Percentiles rank a stretch among this genome's conserved stretches.
Conservation (phyloP, 768 basidiomycete species). For the Leucogyrophana mollusca region DNA sequence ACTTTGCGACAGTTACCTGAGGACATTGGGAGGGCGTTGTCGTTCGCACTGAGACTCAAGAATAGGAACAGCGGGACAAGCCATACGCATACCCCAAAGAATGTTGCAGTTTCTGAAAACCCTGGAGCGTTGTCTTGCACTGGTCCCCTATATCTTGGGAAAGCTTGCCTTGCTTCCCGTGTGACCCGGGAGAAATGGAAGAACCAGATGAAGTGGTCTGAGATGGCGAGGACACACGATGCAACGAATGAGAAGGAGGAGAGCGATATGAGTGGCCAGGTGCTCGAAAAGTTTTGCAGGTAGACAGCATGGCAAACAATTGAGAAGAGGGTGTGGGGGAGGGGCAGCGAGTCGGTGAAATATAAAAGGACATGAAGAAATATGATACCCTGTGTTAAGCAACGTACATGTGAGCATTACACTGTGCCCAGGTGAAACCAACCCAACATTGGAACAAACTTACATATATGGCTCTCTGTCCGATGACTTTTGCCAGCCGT, state of each 20-base stretch:
- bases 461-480: conserved; percentile 87
- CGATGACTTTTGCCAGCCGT: conserved; percentile 73
- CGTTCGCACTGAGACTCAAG: conserved; percentile 93
- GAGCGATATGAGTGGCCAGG: conserved; percentile 93
- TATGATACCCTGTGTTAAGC: conserved; percentile 65
- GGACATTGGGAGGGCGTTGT: conserved; percentile 87
- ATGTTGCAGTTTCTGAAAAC: conserved; percentile 78
- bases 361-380: conserved; percentile 73
- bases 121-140: conserved; percentile 33
- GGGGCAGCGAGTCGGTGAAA: conserved; percentile 78
- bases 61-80: conserved; percentile 91
- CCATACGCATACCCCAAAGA: conserved; percentile 87
- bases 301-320: conserved; percentile 85
- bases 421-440: background rate
- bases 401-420: conserved; percentile 7
- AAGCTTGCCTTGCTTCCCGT: conserved; percentile 55
- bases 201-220: conserved; percentile 96
- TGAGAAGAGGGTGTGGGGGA: conserved; percentile 74
- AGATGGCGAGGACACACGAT: conserved; percentile 82
- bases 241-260: conserved; percentile 80
- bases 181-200: conserved; percentile 83
- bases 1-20: conserved; percentile 35
- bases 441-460: conserved; percentile 29
- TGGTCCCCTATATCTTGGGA: conserved; percentile 44
- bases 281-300: conserved; percentile 84